Base-by-base conservation (phyloP, 257 asterid species). In the Petunia secreta region DNA sequence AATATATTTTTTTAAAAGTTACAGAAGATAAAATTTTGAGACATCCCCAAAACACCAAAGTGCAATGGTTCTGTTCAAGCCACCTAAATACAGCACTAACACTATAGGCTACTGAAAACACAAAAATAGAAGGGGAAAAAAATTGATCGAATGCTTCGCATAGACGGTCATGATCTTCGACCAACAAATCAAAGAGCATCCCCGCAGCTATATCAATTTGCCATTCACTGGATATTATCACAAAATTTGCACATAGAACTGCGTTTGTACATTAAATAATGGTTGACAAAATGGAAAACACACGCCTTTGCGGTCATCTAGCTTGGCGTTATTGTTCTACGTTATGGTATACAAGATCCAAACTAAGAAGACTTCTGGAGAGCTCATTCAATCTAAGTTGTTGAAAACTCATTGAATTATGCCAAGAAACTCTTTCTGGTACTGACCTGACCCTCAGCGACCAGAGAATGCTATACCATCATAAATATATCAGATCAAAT, bases 241-340 rank as follows among this genome's bases (percentile, higher is more conserved):
- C 94, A 89, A 88, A 87, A 81, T 86, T 76, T 16, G 81, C 81
- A 82, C 80, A 80, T 80, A 75, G 76, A 81, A 80, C 74, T 53
- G 78, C 81, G 89, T 83, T 91, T 89, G 81, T 88, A 91, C 97
- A 88, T 86, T 75, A 81, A 85, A 78, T 77, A 86, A 83, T 82
- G 75, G 76, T 39, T 25, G 81, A 79, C 64, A 53, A 87, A 84
- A 71, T 78, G 82, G 83, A 43, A 82, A 77, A 93, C 91, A 88
- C 91, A 87, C 79, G 89, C 89, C 84, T 84, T 84, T 63, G 54
- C 64, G 40, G 63, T 77, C 64, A 65, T 82, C 71, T 76, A 48
- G 63, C 68, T 75, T 68, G 65, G 75, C 71, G 58, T 76, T 25
- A 44, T 67, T 81, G 54, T 10, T 73, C 75, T 55, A 48, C 52